Evolutionary conservation across 1,139 yeast genomes (phyloP).

Genomic region (Hanseniaspora gamundiae): DNA sequence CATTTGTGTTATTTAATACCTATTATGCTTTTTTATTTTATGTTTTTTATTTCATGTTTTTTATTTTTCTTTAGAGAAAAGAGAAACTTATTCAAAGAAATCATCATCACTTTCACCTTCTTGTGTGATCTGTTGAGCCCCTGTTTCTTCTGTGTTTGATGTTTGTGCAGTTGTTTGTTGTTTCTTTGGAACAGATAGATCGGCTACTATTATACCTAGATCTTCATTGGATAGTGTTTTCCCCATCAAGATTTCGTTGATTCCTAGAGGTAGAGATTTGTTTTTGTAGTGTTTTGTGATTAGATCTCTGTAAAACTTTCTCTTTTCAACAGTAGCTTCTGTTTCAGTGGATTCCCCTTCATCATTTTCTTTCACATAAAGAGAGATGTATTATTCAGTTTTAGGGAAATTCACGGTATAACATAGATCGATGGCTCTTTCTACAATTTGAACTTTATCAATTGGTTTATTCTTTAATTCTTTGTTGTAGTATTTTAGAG

Average conservation of each 20-base stretch:
- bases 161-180: slow-evolving; percentile 5
- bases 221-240: slow-evolving; percentile 24
- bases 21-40: neutral
- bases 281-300: slow-evolving; percentile 40
- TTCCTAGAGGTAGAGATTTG: slow-evolving; percentile 41
- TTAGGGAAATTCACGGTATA: slow-evolving; percentile 73
- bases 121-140: slow-evolving; percentile 7
- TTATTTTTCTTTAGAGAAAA: neutral
- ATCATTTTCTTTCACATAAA: slow-evolving; percentile 41
- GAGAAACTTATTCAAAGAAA: slow-evolving; percentile 31
- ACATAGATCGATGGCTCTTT: slow-evolving; percentile 54
- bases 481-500: slow-evolving; percentile 59
- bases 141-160: neutral
- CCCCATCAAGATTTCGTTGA: slow-evolving; percentile 47
- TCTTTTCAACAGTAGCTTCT: slow-evolving; percentile 34
- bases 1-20: neutral
- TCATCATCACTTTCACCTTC: slow-evolving; percentile 31
- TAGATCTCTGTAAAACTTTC: slow-evolving; percentile 38
- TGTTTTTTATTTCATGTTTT: neutral
- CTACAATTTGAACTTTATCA: slow-evolving; percentile 15
- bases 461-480: slow-evolving; percentile 26
- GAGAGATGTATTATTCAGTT: slow-evolving; percentile 66
- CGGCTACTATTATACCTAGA: slow-evolving; percentile 16
- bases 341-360: slow-evolving; percentile 11
- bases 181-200: slow-evolving; percentile 6